Conservation (phyloP, 2,329 filamentous ascomycete species). For the Colletotrichum somersetense region DNA sequence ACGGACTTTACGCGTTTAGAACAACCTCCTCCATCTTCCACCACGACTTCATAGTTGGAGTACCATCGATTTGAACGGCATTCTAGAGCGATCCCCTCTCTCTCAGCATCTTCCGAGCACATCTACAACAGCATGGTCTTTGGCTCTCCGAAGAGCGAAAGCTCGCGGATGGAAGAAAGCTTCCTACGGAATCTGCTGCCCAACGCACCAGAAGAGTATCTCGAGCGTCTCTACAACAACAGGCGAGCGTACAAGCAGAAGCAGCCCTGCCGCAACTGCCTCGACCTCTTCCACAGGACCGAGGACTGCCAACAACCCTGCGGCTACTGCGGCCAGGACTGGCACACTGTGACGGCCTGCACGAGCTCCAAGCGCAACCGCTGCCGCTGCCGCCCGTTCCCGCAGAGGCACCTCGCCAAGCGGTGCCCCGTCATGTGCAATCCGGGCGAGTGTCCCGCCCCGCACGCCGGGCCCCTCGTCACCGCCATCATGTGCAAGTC, state of each 20-base stretch:
- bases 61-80: neutral
- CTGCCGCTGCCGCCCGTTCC: conserved; percentile 56
- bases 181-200: neutral
- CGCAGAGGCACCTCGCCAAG: conserved; percentile 51
- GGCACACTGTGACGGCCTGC: conserved; percentile 49
- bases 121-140: neutral
- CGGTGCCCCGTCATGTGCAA: conserved; percentile 52
- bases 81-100: neutral
- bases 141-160: neutral
- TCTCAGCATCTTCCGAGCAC: neutral
- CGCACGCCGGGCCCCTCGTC: conserved; percentile 44
- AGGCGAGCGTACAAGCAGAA: neutral
- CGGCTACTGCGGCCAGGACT: conserved; percentile 51
- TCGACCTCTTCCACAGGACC: conserved; percentile 45
- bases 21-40: neutral
- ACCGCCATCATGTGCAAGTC: conserved; percentile 54
- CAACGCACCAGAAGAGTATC: neutral
- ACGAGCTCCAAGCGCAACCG: conserved; percentile 49
- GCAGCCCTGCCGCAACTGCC: conserved; percentile 47
- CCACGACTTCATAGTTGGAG: neutral
- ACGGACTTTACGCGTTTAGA: too few relatives aligned
- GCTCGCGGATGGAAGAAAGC: neutral
- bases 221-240: neutral
- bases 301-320: conserved; percentile 47
- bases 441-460: conserved; percentile 48